Conservation (phyloP, 768 basidiomycete species). For the Pholiota microspora region DNA sequence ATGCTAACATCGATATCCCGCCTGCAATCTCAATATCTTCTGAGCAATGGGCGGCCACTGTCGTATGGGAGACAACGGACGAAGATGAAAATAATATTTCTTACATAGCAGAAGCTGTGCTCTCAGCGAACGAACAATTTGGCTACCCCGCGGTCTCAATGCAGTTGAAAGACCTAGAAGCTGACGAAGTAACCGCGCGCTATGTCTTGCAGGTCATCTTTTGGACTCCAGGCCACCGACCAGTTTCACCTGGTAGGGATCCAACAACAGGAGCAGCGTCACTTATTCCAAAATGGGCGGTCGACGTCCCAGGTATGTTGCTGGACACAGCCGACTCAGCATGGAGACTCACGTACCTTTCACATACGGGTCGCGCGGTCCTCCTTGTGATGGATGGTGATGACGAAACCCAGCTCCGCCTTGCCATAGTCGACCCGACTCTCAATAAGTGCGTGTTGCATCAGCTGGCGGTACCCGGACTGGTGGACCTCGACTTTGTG, state of each 20-base stretch:
- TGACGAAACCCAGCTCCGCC: constrained; percentile 7
- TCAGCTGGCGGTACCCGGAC: constrained; percentile 18
- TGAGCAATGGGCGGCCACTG: not conserved
- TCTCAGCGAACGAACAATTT: constrained; percentile 20
- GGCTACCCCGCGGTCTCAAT: constrained; percentile 20
- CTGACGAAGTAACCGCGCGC: not conserved
- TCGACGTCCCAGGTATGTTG: constrained; percentile 12
- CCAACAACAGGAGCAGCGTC: not conserved
- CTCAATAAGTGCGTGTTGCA: constrained; percentile 11
- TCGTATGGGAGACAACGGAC: not conserved
- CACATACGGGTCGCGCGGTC: constrained; percentile 18
- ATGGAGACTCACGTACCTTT: constrained; percentile 20
- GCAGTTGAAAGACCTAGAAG: not conserved
- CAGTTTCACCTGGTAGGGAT: not conserved
- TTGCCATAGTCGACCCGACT: constrained; percentile 16
- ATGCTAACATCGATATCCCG: constrained; percentile 18
- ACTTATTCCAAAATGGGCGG: not conserved
- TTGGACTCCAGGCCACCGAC: constrained; percentile 8
- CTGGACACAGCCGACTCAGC: constrained; percentile 12
- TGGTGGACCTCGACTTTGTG: constrained; percentile 15
- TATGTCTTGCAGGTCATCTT: constrained; percentile 17
- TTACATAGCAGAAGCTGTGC: constrained; percentile 14
- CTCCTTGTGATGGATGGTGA: constrained; percentile 13
- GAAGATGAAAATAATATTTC: not conserved
- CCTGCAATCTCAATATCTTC: constrained; percentile 3